These are phyloP conservation scores for Huiozyma sinensis DNA, from an alignment of 805 yeast species.

Conservation along the genomic window DNA sequence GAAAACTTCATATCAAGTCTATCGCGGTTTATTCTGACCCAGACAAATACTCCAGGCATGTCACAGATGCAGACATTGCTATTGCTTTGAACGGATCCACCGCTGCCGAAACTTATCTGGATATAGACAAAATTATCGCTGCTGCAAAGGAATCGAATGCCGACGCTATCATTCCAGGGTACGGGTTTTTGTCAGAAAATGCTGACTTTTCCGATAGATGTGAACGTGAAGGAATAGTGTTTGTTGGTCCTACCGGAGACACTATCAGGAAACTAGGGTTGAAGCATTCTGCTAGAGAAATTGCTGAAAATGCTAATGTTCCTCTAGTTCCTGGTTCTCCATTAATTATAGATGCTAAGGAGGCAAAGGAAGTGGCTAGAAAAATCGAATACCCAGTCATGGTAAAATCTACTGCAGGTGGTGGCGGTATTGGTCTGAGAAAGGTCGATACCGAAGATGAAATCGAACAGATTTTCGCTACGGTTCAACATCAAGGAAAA, in stretches of 20 bases:
- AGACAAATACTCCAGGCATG: constrained; percentile 84
- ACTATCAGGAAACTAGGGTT: constrained; percentile 85
- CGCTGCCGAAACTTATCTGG: constrained; percentile 85
- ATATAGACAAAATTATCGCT: constrained; percentile 70
- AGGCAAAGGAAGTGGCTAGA: constrained; percentile 67
- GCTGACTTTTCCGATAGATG: constrained; percentile 92
- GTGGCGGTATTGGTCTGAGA: constrained; percentile 97
- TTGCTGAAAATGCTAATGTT: constrained; percentile 84
- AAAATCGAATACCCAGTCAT: constrained; percentile 77
- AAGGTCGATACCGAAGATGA: constrained; percentile 79
- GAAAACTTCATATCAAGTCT: constrained; percentile 63
- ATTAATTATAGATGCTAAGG: constrained; percentile 56
- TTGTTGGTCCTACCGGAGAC: constrained; percentile 95
- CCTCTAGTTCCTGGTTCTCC: constrained; percentile 98
- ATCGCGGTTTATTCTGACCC: constrained; percentile 88
- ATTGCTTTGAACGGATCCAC: constrained; percentile 69
- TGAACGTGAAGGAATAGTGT: constrained; percentile 69
- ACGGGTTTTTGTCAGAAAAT: constrained; percentile 92
- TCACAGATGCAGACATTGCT: constrained; percentile 68
- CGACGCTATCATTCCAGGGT: constrained; percentile 96
- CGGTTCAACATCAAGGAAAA: constrained; percentile 89
- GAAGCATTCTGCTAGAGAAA: constrained; percentile 93
- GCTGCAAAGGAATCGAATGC: constrained; percentile 81
- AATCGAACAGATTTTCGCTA: constrained; percentile 72
- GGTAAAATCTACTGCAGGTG: constrained; percentile 98